Conservation (phyloP, 2,329 filamentous ascomycete genomes). For the Coniochaeta sp. region DNA sequence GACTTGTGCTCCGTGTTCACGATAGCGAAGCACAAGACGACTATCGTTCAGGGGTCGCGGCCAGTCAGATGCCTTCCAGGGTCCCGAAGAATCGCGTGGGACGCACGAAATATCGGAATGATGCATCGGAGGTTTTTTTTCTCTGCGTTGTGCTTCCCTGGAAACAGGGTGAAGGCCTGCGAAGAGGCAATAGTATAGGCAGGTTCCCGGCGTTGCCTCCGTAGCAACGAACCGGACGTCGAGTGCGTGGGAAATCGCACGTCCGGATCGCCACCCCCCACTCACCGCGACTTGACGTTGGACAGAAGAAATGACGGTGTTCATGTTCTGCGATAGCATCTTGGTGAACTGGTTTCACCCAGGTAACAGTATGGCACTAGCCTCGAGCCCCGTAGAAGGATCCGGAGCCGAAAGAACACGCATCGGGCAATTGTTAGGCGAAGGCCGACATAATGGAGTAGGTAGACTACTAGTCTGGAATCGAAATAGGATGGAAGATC, state of each 20-base stretch:
- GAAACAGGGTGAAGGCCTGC: not conserved
- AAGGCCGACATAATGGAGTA: not conserved
- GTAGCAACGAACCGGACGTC: not conserved
- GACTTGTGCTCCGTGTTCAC: not conserved
- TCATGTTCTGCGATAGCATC: not conserved
- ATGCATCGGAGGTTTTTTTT: not conserved
- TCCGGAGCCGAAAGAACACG: not conserved
- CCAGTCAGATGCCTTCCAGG: not conserved
- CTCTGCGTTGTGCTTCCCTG: not conserved
- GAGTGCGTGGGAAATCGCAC: not conserved
- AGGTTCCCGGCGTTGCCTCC: not conserved
- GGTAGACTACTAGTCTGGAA: not conserved
- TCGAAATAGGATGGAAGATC: not conserved
- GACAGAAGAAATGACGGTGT: not conserved
- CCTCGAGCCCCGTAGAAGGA: not conserved
- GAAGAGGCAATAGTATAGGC: not conserved
- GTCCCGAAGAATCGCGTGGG: not conserved
- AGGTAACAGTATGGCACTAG: not conserved
- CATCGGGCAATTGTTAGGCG: not conserved
- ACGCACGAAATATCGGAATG: not conserved
- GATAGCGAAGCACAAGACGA: not conserved
- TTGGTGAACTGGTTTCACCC: not conserved
- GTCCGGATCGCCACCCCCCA: not conserved
- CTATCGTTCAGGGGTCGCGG: not conserved
- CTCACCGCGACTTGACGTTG: conserved; percentile 2